Evolutionary conservation across 305 asterid species (phyloP).

Genomic region (Plantago coronopus): DNA sequence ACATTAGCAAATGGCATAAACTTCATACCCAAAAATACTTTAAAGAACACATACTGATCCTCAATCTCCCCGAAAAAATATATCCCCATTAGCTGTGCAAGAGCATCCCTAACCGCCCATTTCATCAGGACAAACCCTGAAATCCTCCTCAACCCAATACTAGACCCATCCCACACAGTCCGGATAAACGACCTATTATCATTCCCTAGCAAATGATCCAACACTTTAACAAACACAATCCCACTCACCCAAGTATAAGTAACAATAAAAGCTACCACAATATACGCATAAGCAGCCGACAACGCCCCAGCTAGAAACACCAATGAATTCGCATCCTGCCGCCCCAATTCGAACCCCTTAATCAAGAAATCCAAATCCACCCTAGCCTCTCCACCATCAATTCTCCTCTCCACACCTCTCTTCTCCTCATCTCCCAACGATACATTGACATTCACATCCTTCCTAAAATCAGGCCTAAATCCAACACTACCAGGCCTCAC

Average conservation of each 20-base stretch:
- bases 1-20: slow-evolving; percentile 80
- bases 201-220: slow-evolving; percentile 69
- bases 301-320: slow-evolving; percentile 53
- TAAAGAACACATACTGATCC: slow-evolving; percentile 72
- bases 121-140: slow-evolving; percentile 77
- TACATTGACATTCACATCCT: slow-evolving; percentile 23
- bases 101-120: slow-evolving; percentile 91
- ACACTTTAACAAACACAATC: slow-evolving; percentile 58
- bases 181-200: slow-evolving; percentile 46
- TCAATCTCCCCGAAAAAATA: slow-evolving; percentile 81
- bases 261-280: slow-evolving; percentile 64
- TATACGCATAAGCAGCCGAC: slow-evolving; percentile 64
- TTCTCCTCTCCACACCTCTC: slow-evolving; percentile 25
- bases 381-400: slow-evolving; percentile 38
- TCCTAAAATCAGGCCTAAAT: slow-evolving; percentile 42
- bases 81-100: slow-evolving; percentile 75
- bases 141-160: slow-evolving; percentile 66
- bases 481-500: slow-evolving; percentile 45
- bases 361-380: slow-evolving; percentile 63
- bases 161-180: slow-evolving; percentile 71
- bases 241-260: slow-evolving; percentile 77
- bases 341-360: slow-evolving; percentile 69
- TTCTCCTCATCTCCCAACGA: slow-evolving; percentile 29
- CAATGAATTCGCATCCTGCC: slow-evolving; percentile 52
- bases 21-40: slow-evolving; percentile 82